phyloP scores from a whole-genome alignment of 192 early-diverging fungal species.

The Coemansia sp. region DNA sequence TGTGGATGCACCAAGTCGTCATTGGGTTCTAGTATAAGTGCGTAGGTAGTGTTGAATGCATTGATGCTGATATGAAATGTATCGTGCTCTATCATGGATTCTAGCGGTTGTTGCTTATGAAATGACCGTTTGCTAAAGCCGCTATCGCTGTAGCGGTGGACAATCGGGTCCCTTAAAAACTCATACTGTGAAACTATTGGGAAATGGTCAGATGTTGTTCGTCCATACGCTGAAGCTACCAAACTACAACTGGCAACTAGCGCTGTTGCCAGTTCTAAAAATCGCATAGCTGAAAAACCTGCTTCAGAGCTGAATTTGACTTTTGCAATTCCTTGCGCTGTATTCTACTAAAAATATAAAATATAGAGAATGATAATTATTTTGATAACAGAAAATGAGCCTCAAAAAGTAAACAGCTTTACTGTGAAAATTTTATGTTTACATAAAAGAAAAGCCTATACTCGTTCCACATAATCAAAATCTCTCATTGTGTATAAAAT shows the following conservation, averaged over 20 bases:
- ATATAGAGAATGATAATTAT: too few species aligned
- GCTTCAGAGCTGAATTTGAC: too few species aligned
- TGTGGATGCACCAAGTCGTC: constrained; percentile 66
- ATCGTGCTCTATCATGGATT: constrained; percentile 51
- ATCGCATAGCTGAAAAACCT: not conserved
- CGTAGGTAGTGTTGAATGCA: constrained; percentile 66
- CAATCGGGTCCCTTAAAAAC: constrained; percentile 42
- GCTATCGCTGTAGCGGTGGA: constrained; percentile 27
- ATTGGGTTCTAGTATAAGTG: constrained; percentile 67
- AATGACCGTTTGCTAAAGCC: constrained; percentile 30
- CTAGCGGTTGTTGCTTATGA: constrained; percentile 20
- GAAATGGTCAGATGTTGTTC: constrained; percentile 27
- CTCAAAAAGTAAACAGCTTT: too few species aligned
- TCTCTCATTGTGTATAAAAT: too few species aligned
- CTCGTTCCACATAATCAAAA: too few species aligned
- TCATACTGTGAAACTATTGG: constrained; percentile 43
- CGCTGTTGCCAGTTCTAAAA: too few species aligned
- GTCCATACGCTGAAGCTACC: constrained; percentile 4
- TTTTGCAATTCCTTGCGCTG: too few species aligned
- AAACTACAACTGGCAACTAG: not conserved
- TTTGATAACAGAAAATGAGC: too few species aligned
- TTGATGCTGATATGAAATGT: constrained; percentile 57
- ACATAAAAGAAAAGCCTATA: too few species aligned
- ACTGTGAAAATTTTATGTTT: too few species aligned
- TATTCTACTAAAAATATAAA: too few species aligned